Conservation (phyloP, 192 early-diverging fungal species). For the Mycoemilia scoparia region DNA sequence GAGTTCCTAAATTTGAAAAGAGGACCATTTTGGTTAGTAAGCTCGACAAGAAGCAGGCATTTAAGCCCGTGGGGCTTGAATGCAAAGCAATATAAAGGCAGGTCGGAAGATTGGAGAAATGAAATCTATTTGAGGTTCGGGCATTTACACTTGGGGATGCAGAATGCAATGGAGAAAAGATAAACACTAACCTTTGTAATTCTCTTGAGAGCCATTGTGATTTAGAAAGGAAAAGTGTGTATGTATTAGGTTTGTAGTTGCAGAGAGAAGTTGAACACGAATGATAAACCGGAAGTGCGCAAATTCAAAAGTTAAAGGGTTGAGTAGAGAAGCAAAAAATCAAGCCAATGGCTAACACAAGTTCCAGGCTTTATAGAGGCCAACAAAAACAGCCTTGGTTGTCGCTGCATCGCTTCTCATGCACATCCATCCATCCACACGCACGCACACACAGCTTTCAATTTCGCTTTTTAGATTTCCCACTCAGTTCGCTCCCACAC, state of each 20-base stretch:
- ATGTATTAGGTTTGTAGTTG: slow-evolving; percentile 1
- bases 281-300: slow-evolving; percentile 1
- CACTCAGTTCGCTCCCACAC: no score
- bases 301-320: slow-evolving; percentile 1
- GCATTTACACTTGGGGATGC: slow-evolving; percentile 5
- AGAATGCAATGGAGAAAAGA: slow-evolving; percentile 4
- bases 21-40: slow-evolving; percentile 6
- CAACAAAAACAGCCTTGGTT: no score
- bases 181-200: slow-evolving; percentile 80
- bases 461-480: no score
- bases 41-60: neutral
- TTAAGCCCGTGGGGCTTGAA: slow-evolving; percentile 2
- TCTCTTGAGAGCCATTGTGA: slow-evolving; percentile 87
- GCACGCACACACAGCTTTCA: no score
- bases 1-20: slow-evolving; percentile 45
- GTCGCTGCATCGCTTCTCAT: no score
- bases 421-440: no score
- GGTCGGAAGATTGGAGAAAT: slow-evolving; percentile 3
- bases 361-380: no score
- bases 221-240: slow-evolving; percentile 2
- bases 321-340: neutral
- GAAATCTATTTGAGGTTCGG: no score
- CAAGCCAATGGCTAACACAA: neutral
- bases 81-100: neutral
- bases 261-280: neutral